These are phyloP conservation scores for Medicago arabica DNA, from an alignment of 306 rosid species.

Conservation along the genomic window DNA sequence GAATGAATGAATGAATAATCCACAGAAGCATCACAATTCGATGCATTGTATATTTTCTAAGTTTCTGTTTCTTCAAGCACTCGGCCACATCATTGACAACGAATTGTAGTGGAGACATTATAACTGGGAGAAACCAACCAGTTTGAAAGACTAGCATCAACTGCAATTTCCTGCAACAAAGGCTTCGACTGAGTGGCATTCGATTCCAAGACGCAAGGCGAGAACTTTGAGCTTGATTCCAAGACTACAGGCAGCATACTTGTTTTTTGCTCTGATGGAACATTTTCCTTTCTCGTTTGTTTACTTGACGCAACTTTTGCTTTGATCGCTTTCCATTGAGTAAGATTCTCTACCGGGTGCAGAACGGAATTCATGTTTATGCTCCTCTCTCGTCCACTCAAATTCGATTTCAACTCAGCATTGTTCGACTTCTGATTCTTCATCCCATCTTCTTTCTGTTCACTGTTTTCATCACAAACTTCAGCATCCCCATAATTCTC, in stretches of 20 bases:
- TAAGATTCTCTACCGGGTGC: constrained; percentile 77
- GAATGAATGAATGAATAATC: constrained; percentile 28
- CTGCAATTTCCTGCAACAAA: constrained; percentile 63
- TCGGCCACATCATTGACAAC: constrained; percentile 49
- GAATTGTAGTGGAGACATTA: constrained; percentile 45
- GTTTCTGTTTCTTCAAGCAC: constrained; percentile 15
- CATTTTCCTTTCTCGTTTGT: constrained; percentile 69
- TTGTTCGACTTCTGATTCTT: constrained; percentile 37
- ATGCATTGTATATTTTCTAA: constrained; percentile 29
- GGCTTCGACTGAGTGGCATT: constrained; percentile 57
- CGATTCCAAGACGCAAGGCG: constrained; percentile 45
- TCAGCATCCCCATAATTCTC: constrained; percentile 36
- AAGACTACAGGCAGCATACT: constrained; percentile 23
- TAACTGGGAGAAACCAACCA: constrained; percentile 64
- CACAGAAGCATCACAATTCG: constrained; percentile 39
- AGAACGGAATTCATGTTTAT: constrained; percentile 62
- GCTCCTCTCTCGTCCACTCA: constrained; percentile 42
- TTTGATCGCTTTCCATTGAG: constrained; percentile 90
- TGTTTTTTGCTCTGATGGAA: constrained; percentile 45
- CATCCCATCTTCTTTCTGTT: constrained; percentile 44
- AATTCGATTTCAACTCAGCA: constrained; percentile 59
- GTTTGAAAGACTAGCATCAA: constrained; percentile 79
- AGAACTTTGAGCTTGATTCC: constrained; percentile 41
- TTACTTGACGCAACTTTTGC: constrained; percentile 62
- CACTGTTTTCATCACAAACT: constrained; percentile 43